Evolutionary conservation across 306 rosid species (phyloP), one percentile per base, ranked within the genome.

Genomic region (Coriaria nepalensis): DNA sequence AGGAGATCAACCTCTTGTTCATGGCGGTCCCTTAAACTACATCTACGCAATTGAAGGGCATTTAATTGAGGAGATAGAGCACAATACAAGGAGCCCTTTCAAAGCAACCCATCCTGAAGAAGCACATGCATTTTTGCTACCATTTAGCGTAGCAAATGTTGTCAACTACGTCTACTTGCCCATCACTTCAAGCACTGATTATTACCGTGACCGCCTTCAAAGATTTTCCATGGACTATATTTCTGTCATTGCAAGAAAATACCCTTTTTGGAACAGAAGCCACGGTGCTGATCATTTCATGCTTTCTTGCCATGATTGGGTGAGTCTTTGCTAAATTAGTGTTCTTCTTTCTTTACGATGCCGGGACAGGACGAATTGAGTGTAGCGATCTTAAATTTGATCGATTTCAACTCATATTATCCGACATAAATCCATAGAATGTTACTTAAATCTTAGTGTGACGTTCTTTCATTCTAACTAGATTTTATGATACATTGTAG

Each of bases 271-370:
- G 92, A 81, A 81, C 15, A 63, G 85, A 53, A 78, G 85, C 73
- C 37, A 41, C 7, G 92, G 85, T 40, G 79, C 75, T 13, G 85
- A 81, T 32, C 92, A 77, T 59, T 74, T 81, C 37, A 66, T 74
- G 44, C 32, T 80, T 47, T 77, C 84, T 34, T 80, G 81, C 57
- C 84, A 80, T 36, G 90, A 80, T 57, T 80, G 84, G 90, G 85
- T 81, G 38, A 6, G n/a, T n/a, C n/a, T n/a, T n/a, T n/a, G n/a
- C n/a, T n/a, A n/a, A n/a, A n/a, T n/a, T n/a, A n/a, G n/a, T n/a
- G n/a, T n/a, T n/a, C n/a, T n/a, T n/a, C n/a, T n/a, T n/a, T n/a
- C n/a, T n/a, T n/a, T n/a, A n/a, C n/a, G n/a, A n/a, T n/a, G n/a
- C n/a, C n/a, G n/a, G n/a, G n/a, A n/a, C n/a, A n/a, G n/a, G n/a